phyloP scores from a whole-genome alignment of 176 grass and related monocot genomes.

The Carex parvula region DNA sequence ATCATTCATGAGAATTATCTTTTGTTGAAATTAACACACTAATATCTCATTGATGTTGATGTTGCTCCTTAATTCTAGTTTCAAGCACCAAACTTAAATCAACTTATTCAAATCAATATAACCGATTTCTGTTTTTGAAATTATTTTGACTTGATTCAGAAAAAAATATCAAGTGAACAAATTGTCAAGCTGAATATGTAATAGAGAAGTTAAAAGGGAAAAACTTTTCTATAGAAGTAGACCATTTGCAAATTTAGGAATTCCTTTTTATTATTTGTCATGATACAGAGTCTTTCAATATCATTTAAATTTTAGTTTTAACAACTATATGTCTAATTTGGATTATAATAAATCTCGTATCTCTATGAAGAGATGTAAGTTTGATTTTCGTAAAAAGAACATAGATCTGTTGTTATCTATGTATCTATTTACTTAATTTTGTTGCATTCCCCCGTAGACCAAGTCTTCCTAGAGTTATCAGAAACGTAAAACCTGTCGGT shows the following conservation, averaged over 20 bases:
- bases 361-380: too few species aligned
- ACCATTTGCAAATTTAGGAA: neutral
- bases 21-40: neutral
- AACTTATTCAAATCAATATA: neutral
- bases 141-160: neutral
- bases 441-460: neutral
- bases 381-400: too few species aligned
- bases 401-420: too few species aligned
- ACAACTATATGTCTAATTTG: too few species aligned
- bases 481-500: slow-evolving; percentile 8
- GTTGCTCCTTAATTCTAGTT: neutral
- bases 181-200: neutral
- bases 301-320: too few species aligned
- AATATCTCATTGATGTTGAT: neutral
- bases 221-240: neutral
- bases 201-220: neutral
- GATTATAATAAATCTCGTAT: too few species aligned
- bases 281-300: neutral
- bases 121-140: neutral
- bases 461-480: neutral
- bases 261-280: neutral
- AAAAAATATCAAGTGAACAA: neutral
- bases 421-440: neutral
- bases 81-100: neutral
- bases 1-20: neutral